Evolutionary conservation across 1,139 yeast species (phyloP), one percentile per base, ranked within the genome.

Genomic region (Lodderomyces parapsilosis): DNA sequence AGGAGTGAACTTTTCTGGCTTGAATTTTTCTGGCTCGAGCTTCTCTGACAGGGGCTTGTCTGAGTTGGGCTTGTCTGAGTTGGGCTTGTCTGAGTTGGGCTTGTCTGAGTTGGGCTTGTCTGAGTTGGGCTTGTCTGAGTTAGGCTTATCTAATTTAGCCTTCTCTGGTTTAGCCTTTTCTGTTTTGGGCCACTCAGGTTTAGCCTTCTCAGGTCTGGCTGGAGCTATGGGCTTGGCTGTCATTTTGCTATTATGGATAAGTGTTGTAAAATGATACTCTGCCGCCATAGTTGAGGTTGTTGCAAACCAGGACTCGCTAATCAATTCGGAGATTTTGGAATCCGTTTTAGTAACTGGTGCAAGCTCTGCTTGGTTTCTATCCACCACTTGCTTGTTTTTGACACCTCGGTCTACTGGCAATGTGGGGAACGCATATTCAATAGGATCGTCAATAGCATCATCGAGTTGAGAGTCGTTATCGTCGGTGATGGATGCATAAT

Each of bases 211-310:
- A 10, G 36, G 25, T 11, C 20, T 33, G 14, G 24, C 15, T 2
- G 19, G n/a, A 6, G 23, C 15, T 4, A 15, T 17, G 5, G 22
- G 22, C n/a, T 32, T 13, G 13, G 19, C 35, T 4, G n/a, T 7
- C 27, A 24, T 24, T 24, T 24, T 13, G 35, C 35, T 15, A 24
- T 24, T 24, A 17, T 30, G 33, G 11, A 30, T 30, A 7, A 30
- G 33, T 15, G 33, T 30, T 30, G 33, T 30, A 10, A 30, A 30
- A 30, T 30, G 33, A 15, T 15, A 30, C 33, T 30, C 33, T 8
- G 33, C 15, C 7, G 33, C 14, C 33, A 30, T 15, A 18, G 23
- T 14, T 34, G 37, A 22, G 4, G 37, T 34, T n/a, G 37, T 20
- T 34, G 37, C 37, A 34, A 22, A 34, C 19, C 27, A 22, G 9